Evolutionary conservation across 163 green algal genomes (phyloP).

Genomic region (Scenedesmus sp.): DNA sequence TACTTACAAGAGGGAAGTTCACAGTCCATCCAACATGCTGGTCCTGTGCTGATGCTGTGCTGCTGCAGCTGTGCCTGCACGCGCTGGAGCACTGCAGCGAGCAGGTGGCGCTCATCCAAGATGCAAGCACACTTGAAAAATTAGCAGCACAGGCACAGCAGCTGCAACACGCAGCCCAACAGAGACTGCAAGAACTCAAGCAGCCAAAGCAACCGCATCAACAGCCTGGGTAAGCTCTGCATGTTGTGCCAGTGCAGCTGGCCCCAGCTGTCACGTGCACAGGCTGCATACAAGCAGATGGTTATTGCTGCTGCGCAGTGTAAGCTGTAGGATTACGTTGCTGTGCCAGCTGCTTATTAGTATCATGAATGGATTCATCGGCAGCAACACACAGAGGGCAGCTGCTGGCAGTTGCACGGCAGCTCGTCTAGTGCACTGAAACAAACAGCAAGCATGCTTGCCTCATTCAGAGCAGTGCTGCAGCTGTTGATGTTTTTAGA

Average conservation of each 20-base stretch:
- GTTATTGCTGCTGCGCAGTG: too few relatives aligned
- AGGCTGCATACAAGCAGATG: too few relatives aligned
- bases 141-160: neutral
- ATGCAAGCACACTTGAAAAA: neutral
- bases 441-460: too few relatives aligned
- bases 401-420: too few relatives aligned
- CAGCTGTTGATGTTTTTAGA: neutral
- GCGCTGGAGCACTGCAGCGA: neutral
- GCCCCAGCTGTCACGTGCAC: too few relatives aligned
- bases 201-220: neutral
- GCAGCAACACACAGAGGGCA: too few relatives aligned
- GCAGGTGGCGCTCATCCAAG: neutral
- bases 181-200: neutral
- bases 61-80: constrained; percentile 5
- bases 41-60: neutral
- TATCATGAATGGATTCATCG: too few relatives aligned
- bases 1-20: too few relatives aligned
- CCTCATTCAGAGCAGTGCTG: neutral
- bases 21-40: neutral
- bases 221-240: neutral
- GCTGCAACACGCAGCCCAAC: neutral
- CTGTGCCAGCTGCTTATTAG: too few relatives aligned
- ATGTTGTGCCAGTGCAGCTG: neutral
- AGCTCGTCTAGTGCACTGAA: too few relatives aligned
- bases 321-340: too few relatives aligned